Conservation (phyloP, 2,329 filamentous ascomycete genomes). For the Aspergillus tanneri region DNA sequence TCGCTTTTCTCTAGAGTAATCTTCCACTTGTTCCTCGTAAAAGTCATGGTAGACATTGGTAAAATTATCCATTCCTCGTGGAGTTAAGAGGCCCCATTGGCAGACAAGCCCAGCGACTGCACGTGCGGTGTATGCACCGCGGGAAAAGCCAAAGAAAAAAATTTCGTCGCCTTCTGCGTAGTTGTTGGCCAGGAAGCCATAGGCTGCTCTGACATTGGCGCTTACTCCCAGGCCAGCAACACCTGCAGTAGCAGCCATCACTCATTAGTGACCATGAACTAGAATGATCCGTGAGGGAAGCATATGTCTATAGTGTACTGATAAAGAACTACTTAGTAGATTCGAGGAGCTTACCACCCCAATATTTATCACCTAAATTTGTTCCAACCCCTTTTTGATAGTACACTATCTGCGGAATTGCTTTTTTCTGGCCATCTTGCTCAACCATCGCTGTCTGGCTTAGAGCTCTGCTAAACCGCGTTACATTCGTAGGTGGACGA, state of each 20-base stretch:
- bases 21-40: constrained; percentile 20
- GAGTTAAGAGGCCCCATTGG: constrained; percentile 48
- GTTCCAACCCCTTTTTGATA: constrained; percentile 45
- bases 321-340: neutral
- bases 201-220: constrained; percentile 27
- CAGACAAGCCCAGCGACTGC: constrained; percentile 48
- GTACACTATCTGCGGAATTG: constrained; percentile 41
- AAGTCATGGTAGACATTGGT: constrained; percentile 24
- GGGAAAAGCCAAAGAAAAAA: constrained; percentile 51
- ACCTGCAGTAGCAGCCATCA: too few relatives aligned
- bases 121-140: constrained; percentile 49
- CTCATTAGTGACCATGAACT: too few relatives aligned
- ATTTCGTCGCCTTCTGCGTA: constrained; percentile 53
- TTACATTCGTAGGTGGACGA: constrained; percentile 41
- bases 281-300: too few relatives aligned
- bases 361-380: constrained; percentile 19
- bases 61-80: constrained; percentile 27
- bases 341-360: constrained; percentile 15
- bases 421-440: too few relatives aligned
- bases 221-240: too few relatives aligned
- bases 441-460: constrained; percentile 29
- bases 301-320: constrained; percentile 14
- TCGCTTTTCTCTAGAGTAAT: constrained; percentile 13
- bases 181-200: constrained; percentile 55
- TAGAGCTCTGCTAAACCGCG: constrained; percentile 38